Conservation (phyloP, 2,329 filamentous ascomycete genomes). For the Seiridium unicorne region DNA sequence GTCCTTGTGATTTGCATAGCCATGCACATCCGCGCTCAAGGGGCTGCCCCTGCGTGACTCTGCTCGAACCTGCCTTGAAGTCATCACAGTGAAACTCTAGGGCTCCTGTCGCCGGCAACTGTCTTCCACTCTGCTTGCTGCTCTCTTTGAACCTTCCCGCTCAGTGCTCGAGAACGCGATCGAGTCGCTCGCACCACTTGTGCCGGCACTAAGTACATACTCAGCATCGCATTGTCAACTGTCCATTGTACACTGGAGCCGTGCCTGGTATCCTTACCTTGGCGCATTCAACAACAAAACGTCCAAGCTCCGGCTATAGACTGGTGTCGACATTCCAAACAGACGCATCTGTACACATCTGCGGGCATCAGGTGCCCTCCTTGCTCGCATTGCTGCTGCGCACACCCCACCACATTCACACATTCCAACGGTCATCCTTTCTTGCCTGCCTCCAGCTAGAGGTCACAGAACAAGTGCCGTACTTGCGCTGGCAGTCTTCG, state of each 20-base stretch:
- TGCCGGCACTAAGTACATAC: neutral
- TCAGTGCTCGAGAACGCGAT: too few relatives aligned
- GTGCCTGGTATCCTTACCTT: neutral
- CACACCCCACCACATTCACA: neutral
- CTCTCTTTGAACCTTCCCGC: too few relatives aligned
- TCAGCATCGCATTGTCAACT: too few relatives aligned
- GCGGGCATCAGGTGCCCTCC: neutral
- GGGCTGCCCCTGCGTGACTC: slow-evolving; percentile 1
- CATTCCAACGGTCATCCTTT: neutral
- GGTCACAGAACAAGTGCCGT: neutral
- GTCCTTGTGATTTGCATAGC: slow-evolving; percentile 6
- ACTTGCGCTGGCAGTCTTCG: neutral
- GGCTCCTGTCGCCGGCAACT: neutral
- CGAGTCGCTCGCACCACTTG: neutral
- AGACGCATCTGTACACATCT: neutral
- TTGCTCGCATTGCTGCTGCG: neutral
- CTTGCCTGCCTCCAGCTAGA: neutral
- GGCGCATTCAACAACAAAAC: neutral
- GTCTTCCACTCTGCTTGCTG: neutral
- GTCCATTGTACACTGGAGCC: neutral
- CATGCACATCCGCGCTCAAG: neutral
- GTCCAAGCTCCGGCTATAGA: neutral
- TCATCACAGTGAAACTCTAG: slow-evolving; percentile 4
- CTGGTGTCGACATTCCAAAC: neutral
- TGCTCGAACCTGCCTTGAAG: neutral